Conservation (phyloP, 1,139 yeast genomes). For the Debaryomyces fabryi region DNA sequence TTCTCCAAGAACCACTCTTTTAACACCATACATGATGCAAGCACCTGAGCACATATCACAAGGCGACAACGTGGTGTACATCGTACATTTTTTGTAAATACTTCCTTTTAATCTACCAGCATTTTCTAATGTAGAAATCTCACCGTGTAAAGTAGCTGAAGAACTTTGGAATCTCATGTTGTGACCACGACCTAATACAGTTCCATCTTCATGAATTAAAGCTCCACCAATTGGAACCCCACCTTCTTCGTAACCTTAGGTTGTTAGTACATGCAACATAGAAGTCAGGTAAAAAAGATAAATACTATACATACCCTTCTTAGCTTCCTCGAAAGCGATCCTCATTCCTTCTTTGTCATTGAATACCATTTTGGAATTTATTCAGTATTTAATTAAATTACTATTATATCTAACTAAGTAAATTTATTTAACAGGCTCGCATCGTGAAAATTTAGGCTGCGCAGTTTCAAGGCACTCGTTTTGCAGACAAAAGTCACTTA, state of each 20-base stretch:
- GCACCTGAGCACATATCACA: constrained; percentile 97
- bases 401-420: not conserved
- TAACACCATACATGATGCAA: constrained; percentile 81
- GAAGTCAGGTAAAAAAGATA: not conserved
- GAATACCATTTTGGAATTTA: constrained; percentile 40
- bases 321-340: constrained; percentile 75
- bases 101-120: constrained; percentile 82
- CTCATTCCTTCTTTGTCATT: constrained; percentile 68
- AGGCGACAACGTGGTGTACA: constrained; percentile 92
- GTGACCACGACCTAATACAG: constrained; percentile 82
- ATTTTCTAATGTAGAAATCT: constrained; percentile 82
- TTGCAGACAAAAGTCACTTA: constrained; percentile 28
- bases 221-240: constrained; percentile 92
- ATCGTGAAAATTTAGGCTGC: constrained; percentile 1
- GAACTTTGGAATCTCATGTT: constrained; percentile 82
- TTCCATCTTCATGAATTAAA: constrained; percentile 73
- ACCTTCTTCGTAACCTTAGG: constrained; percentile 68
- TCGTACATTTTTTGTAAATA: constrained; percentile 68
- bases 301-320: constrained; percentile 44
- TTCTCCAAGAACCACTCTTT: constrained; percentile 87
- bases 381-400: not conserved
- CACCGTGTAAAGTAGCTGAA: constrained; percentile 87
- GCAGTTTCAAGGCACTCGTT: not conserved
- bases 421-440: not conserved
- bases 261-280: constrained; percentile 14